Evolutionary conservation across 208 protist genomes (phyloP), one percentile per base, ranked within the genome.

Genomic region (Acanthamoeba triangularis): DNA sequence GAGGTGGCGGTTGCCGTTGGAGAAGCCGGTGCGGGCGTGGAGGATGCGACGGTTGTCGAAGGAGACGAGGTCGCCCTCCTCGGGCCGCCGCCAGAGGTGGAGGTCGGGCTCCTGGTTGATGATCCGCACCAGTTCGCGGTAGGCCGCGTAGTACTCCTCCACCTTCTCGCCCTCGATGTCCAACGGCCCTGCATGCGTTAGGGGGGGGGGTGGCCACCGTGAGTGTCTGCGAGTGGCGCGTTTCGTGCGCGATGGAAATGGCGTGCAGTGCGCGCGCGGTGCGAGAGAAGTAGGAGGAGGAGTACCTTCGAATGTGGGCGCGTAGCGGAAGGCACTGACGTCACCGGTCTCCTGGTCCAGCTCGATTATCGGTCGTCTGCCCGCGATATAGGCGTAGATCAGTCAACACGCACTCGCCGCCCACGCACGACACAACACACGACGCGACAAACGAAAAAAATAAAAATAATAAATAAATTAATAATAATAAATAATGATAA

Each of bases 41-140:
- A 96, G 84, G 16, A 96, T 61, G 54, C 94, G 85, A n/a, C 94
- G 76, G 84, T 96, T 96, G 84, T 96, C 72, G 28, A 96, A 96
- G 23, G 35, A 72, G 37, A 78, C 72, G 44, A 96, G 56, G 69
- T 90, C 37, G 13, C 69, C 85, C 25, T 49, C 67, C 56, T 93
- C 76, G 44, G 65, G 59, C 16, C 78, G 82, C n/a, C 37, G 93
- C 72, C 56, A 61, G 44, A 90, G 41, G 16, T 95, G 93, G 41
- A 88, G 63, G 37, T 93, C 61, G n/a, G 87, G 23, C 16, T 93
- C 61, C 7, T 49, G 41, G 37, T 52, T 78, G 59, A 69, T 56
- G 37, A 93, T 49, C 25, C n/a, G n/a, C 61, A 93, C 63, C 25
- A 94, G 54, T 33, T 52, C 49, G 8, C 90, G 90, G 63, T 84